Percentiles rank a stretch among this genome's conserved stretches.
Evolutionary conservation across 495 filamentous ascomycete genomes (phyloP).

Genomic region (Daldinia decipiens): DNA sequence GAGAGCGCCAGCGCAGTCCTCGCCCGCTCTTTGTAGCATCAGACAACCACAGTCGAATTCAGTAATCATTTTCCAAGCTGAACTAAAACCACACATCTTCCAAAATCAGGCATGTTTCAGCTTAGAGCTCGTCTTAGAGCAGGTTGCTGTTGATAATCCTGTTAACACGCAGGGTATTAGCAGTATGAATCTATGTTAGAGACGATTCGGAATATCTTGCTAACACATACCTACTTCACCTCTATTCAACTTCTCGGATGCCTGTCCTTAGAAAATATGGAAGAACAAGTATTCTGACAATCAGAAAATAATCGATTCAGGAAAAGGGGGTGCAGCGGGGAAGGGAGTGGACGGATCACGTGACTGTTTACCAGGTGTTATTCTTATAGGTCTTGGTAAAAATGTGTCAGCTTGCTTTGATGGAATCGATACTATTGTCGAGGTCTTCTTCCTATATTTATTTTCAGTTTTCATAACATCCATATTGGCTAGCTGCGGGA

Average conservation of each 20-base stretch:
- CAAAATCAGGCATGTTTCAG: neutral
- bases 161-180: neutral
- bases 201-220: neutral
- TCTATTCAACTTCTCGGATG: too few species aligned
- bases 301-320: neutral
- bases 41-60: neutral
- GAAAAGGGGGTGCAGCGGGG: neutral
- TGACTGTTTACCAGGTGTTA: neutral
- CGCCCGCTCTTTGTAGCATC: neutral
- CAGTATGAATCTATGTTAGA: constrained; percentile 13
- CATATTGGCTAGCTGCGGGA: too few species aligned
- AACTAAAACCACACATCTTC: neutral
- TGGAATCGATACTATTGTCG: neutral
- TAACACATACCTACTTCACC: too few species aligned
- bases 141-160: neutral
- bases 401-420: too few species aligned
- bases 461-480: too few species aligned
- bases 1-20: neutral
- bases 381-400: too few species aligned
- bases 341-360: neutral
- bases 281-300: too few species aligned
- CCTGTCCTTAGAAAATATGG: too few species aligned
- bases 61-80: neutral
- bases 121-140: neutral
- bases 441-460: neutral